Evolutionary conservation across 208 protist species (phyloP), one percentile per base, ranked within the genome.

Genomic region (Tritrichomonas musculus): DNA sequence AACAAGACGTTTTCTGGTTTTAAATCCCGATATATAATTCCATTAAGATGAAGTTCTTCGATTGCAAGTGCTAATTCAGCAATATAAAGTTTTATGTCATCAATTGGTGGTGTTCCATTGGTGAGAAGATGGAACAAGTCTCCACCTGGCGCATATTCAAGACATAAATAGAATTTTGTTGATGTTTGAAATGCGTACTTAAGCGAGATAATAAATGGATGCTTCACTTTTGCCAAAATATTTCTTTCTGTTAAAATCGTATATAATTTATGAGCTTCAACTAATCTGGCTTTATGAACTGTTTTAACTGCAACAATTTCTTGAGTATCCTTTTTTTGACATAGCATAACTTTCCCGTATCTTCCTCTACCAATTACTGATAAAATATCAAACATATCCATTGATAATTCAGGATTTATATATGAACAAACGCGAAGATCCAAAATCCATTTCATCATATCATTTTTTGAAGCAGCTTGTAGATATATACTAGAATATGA

Each of bases 1-100:
- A 97, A 44, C 27, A 97, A 94, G 22, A 97, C 92, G 82, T 97
- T 97, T 93, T 97, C 96, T 49, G 96, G 96, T 93, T 97, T 97
- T 41, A 97, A 53, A 93, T 96, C 94, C 30, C 96, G 73, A 94
- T 96, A 97, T 47, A 96, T 93, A 55, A 97, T 94, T 47, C 93
- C 95, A n/a, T 92, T 60, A 33, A 47, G 60, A 94, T 97, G 96
- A 11, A 97, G 92, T 69, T 96, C 75, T 92, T 95, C 95, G 5
- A 95, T 30, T 27, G 60, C 94, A 13, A 95, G 92, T 25, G 73
- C 9, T 17, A 95, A 47, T 55, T 95, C 93, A 14, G 94, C 94
- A 14, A 93, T 93, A 80, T 95, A 95, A 84, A 95, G 94, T 47
- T 66, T 9, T 5, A 39, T 75, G 17, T 95, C 92, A n/a, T 33